Conservation (phyloP, 2,329 filamentous ascomycete genomes). For the Claviceps capensis region DNA sequence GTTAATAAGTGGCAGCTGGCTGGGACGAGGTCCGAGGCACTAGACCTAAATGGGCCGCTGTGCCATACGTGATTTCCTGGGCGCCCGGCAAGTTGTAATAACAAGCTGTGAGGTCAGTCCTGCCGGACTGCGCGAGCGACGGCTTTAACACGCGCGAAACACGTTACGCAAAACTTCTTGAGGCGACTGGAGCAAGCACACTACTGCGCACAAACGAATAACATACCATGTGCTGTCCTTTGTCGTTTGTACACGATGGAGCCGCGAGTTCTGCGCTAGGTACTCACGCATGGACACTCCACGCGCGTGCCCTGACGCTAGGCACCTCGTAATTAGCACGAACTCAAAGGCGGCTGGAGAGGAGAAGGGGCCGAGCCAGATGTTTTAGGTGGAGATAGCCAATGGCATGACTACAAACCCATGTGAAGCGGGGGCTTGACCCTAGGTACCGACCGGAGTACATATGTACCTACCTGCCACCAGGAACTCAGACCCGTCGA, state of each 20-base stretch:
- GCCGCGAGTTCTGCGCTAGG: background rate
- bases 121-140: too few species aligned
- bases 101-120: too few species aligned
- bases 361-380: background rate
- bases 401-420: background rate
- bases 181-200: too few species aligned
- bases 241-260: constrained; percentile 2
- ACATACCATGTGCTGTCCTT: background rate
- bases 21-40: constrained; percentile 9
- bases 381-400: background rate
- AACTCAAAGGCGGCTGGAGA: background rate
- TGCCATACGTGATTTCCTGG: background rate
- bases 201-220: background rate
- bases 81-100: too few species aligned
- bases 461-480: too few species aligned
- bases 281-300: background rate
- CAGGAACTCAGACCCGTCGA: too few species aligned
- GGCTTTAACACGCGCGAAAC: too few species aligned
- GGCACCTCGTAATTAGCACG: background rate
- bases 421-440: background rate
- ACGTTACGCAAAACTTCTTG: too few species aligned
- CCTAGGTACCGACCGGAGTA: too few species aligned
- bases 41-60: constrained; percentile 7
- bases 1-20: constrained; percentile 6
- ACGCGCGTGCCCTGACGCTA: background rate